Evolutionary conservation across 768 basidiomycete genomes (phyloP).

Genomic region (Psilocybe cubensis): DNA sequence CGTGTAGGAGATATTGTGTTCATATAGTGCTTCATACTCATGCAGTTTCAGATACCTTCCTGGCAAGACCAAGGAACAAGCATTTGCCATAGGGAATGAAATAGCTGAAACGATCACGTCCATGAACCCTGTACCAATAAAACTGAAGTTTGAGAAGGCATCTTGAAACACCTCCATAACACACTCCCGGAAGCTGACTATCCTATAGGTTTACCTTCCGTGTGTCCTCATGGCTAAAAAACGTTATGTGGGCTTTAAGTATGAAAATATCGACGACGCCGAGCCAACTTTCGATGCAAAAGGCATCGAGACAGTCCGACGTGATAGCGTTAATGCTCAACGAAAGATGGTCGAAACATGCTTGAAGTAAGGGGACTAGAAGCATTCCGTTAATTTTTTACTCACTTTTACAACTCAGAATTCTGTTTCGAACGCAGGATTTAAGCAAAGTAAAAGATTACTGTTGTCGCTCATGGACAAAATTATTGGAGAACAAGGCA

Average conservation of each 20-base stretch:
- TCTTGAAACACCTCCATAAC: background rate
- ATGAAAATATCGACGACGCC: slow-evolving; percentile 78
- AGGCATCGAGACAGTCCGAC: slow-evolving; percentile 94
- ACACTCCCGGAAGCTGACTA: background rate
- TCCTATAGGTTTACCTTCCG: slow-evolving; percentile 87
- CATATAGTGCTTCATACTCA: background rate
- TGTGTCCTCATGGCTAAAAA: slow-evolving; percentile 98
- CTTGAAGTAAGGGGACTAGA: slow-evolving; percentile 65
- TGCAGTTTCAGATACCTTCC: slow-evolving; percentile 58
- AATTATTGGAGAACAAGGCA: slow-evolving; percentile 77
- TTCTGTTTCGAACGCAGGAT: slow-evolving; percentile 89
- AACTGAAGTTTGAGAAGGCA: slow-evolving; percentile 98
- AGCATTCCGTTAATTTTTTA: background rate
- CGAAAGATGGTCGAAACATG: slow-evolving; percentile 91
- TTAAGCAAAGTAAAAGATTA: slow-evolving; percentile 89
- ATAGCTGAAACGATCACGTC: slow-evolving; percentile 89
- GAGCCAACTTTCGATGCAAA: slow-evolving; percentile 93
- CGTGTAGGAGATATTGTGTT: slow-evolving; percentile 44
- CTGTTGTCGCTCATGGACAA: slow-evolving; percentile 82
- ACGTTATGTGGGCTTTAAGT: slow-evolving; percentile 97
- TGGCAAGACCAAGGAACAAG: slow-evolving; percentile 91
- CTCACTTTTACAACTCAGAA: slow-evolving; percentile 45
- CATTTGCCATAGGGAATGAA: slow-evolving; percentile 90
- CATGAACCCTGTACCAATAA: slow-evolving; percentile 87
- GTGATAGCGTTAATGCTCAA: slow-evolving; percentile 91